Evolutionary conservation across 2,329 filamentous ascomycete species (phyloP).

Genomic region (Alternaria hordeiaustralica): DNA sequence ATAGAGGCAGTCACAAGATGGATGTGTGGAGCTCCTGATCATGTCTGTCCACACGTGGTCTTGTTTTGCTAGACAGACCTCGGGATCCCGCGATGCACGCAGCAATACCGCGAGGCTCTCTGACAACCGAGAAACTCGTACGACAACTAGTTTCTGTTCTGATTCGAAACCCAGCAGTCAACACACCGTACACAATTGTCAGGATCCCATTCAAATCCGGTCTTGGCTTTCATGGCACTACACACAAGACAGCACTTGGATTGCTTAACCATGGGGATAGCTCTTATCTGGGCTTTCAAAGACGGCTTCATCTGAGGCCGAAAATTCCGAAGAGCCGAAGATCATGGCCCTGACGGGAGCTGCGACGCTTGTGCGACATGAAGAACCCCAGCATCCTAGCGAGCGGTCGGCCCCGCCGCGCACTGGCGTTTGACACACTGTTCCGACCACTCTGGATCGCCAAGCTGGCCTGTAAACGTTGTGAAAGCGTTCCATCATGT

Average conservation of each 20-base stretch:
- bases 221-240: background rate
- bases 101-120: background rate
- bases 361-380: constrained; percentile 22
- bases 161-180: background rate
- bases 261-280: background rate
- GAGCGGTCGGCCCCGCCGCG: constrained; percentile 7
- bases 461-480: constrained; percentile 14
- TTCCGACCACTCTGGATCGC: background rate
- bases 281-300: background rate
- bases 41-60: background rate
- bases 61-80: background rate
- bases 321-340: background rate
- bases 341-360: constrained; percentile 1
- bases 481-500: constrained; percentile 27
- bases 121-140: background rate
- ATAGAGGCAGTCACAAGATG: background rate
- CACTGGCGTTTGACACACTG: constrained; percentile 17
- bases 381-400: constrained; percentile 14
- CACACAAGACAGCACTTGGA: background rate
- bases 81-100: background rate
- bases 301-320: background rate
- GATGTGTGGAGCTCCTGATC: background rate
- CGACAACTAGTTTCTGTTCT: background rate
- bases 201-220: background rate
- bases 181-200: background rate